phyloP scores from a whole-genome alignment of 169 alveolate genomes.

The Cryptosporidium meleagridis region DNA sequence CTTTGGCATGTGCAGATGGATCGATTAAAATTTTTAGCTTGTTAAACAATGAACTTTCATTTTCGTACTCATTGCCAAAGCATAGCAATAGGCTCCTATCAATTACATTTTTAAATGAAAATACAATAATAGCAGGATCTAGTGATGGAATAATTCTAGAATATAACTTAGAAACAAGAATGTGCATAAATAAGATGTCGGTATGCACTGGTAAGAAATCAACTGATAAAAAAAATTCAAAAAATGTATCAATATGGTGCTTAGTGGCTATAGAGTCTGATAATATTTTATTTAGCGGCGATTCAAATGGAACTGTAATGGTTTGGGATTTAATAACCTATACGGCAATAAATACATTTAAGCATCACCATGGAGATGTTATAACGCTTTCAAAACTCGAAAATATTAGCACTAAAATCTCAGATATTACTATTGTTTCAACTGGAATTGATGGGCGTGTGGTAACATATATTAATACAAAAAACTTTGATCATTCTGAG shows the following conservation, averaged over 20 bases:
- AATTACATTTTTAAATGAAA: slow-evolving; percentile 26
- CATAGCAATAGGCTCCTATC: slow-evolving; percentile 40
- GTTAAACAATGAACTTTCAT: slow-evolving; percentile 22
- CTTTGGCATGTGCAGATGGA: slow-evolving; percentile 74
- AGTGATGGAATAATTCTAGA: slow-evolving; percentile 58
- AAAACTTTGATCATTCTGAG: background rate
- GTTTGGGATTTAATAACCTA: slow-evolving; percentile 62
- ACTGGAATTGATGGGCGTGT: slow-evolving; percentile 70
- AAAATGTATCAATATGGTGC: slow-evolving; percentile 49
- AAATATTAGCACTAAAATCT: background rate
- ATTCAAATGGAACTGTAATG: slow-evolving; percentile 66
- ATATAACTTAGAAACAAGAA: slow-evolving; percentile 9
- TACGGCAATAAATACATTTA: slow-evolving; percentile 53
- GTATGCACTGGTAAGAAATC: slow-evolving; percentile 59
- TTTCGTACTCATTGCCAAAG: slow-evolving; percentile 27
- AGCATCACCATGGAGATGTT: slow-evolving; percentile 55
- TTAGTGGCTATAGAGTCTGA: slow-evolving; percentile 46
- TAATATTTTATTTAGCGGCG: slow-evolving; percentile 55
- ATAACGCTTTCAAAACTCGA: slow-evolving; percentile 44
- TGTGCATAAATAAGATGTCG: slow-evolving; percentile 39
- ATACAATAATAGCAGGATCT: slow-evolving; percentile 47
- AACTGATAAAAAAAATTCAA: background rate
- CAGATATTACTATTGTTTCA: slow-evolving; percentile 24
- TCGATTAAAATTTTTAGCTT: slow-evolving; percentile 44
- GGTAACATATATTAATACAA: slow-evolving; percentile 37